Base-by-base conservation (phyloP, 2,329 filamentous ascomycete species). In the Talaromyces amestolkiae region DNA sequence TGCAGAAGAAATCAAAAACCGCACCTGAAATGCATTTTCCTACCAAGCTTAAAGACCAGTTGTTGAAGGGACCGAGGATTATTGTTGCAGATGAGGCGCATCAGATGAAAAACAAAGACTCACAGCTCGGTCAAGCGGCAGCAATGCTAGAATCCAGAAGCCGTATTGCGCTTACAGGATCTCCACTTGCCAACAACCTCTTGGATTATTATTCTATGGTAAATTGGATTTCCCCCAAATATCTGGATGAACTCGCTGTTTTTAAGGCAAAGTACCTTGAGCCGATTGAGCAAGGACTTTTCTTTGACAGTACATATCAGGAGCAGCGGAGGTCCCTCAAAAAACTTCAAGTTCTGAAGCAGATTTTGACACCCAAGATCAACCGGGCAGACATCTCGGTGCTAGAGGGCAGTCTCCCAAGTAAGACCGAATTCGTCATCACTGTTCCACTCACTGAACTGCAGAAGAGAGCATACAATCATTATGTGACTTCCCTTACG, bases 11-110 rank as follows among this genome's bases (percentile, higher is more conserved):
- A 72, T 67, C 61, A 68, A 65, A 64, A 69, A 68, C 35, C 59
- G 66, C 17, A 65, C 68, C 80, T 1, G 77, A 77, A 9, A 71
- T 72, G 10, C 71, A 74, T n/a, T 70, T 76, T 3, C 76, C 84
- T 41, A 72, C 77, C 3, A 77, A 69, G n/a, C 9, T 64, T 39
- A 74, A 74, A 37, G 72, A 81, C 10, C 78, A 85, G 35, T 77
- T 96, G 7, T 76, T 87, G 1, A 71, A 88, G 3, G 80, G 82
- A 0, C 87, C 93, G 0, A 90, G 85, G 67, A 85, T 97, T 54
- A 88, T 96, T 24, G 79, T 97, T 60, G 91, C 90, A 0, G 93
- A 97, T 72, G 93, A 97, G 76, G 93, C 92, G 0, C 93, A 97
- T 73, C 80, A 77, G 24, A 78, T 97, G 73, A 96, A 95, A 76